Base-by-base conservation (phyloP, 23 red algal species). In the Gracilaria caudata region DNA sequence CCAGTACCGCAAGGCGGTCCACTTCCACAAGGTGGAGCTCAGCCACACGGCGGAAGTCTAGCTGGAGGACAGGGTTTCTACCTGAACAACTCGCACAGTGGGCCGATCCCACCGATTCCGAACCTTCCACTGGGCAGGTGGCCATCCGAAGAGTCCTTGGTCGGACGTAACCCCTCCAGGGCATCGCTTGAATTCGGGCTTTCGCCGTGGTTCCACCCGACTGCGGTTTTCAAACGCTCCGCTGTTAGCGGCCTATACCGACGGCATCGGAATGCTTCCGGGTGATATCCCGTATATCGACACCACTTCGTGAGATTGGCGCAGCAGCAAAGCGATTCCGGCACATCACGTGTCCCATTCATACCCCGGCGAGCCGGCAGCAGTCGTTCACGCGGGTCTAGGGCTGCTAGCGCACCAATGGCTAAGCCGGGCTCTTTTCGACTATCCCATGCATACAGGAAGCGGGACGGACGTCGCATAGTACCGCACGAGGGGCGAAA, bases 301-400 rank as follows among this genome's bases (percentile, higher is more conserved):
- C 39, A 75, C 70, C 70, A 75, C 43, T 9, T 75, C 66, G 25
- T 56, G 61, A 35, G 40, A 75, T 59, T 86, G 61, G 82, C 65
- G 61, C 17, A 11, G 26, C 19, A 65, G 65, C 8, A 29, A 75
- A 9, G 65, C 82, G 60, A 33, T 86, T 23, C 51, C 82, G 14
- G 56, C 26, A 11, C 58, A 82, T 17, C 7, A 17, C 7, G 49
- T 53, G 49, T 8, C 13, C 1, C 49, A 16, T n/a, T n/a, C n/a
- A n/a, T n/a, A n/a, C n/a, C n/a, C n/a, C n/a, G 19, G 49, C 13
- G 34, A 17, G 14, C 49, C 49, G 7, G 49, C 7, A 53, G 49
- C 1, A 7, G 49, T 17, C 1, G 49, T 16, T 7, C 49, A 29
- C 57, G 23, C 57, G 57, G 17, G 0, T 23, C 28, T 71, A 33